phyloP scores from a whole-genome alignment of 768 basidiomycete genomes.

The Suillus luteus region DNA sequence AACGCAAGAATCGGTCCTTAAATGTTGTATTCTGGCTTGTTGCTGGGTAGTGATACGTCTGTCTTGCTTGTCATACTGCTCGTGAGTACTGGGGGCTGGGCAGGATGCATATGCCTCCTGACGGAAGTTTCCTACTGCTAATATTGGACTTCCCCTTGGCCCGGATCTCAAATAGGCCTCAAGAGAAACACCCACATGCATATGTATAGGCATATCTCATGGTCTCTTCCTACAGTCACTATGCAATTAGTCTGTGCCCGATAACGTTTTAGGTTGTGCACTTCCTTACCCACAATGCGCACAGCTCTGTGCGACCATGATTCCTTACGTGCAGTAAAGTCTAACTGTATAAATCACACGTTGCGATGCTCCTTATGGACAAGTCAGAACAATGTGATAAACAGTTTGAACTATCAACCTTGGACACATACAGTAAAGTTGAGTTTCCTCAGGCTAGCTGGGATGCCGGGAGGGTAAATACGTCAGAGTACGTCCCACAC shows the following conservation, averaged over 20 bases:
- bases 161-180: background rate
- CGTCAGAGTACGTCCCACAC: background rate
- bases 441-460: conserved; percentile 1
- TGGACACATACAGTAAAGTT: background rate
- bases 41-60: background rate
- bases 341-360: too few relatives aligned
- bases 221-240: background rate
- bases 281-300: background rate
- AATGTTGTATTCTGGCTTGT: background rate
- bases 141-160: background rate
- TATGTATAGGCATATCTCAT: background rate
- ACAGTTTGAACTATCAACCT: background rate
- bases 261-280: conserved; percentile 7
- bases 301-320: background rate
- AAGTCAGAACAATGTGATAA: background rate
- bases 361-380: background rate
- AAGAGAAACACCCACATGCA: background rate
- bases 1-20: background rate
- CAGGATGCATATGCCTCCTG: background rate
- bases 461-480: background rate
- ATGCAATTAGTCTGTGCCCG: conserved; percentile 1
- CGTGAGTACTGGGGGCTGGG: background rate
- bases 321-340: background rate
- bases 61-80: background rate
- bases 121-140: background rate